Percentiles rank a stretch among this genome's conserved stretches.
phyloP scores from a whole-genome alignment of 208 protist genomes.

The Trypanosoma conorhini region DNA sequence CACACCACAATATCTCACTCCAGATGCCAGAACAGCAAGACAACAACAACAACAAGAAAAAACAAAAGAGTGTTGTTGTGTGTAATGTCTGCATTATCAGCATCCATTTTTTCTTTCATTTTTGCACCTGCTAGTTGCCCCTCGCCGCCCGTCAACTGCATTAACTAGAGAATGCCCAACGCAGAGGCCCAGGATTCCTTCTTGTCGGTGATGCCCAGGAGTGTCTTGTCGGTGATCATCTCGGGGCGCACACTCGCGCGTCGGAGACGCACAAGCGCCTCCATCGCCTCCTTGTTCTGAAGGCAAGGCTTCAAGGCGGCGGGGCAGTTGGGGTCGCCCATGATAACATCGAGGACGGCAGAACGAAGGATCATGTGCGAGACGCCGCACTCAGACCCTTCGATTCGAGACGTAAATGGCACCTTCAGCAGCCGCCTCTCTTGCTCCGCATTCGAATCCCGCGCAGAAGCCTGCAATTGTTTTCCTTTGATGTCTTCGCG shows the following conservation, averaged over 20 bases:
- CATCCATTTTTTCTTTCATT: background rate
- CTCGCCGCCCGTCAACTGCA: background rate
- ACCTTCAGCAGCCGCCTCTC: slow-evolving; percentile 20
- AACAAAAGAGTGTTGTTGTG: background rate
- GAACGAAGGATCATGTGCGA: slow-evolving; percentile 64
- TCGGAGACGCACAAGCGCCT: slow-evolving; percentile 53
- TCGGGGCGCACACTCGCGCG: slow-evolving; percentile 53
- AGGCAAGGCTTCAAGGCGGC: slow-evolving; percentile 35
- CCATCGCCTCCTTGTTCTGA: slow-evolving; percentile 38
- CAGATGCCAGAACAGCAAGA: background rate
- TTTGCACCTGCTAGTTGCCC: background rate
- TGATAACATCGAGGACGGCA: slow-evolving; percentile 32
- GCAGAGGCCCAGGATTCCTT: slow-evolving; percentile 49
- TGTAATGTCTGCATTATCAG: background rate
- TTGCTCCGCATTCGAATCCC: background rate
- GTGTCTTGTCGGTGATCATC: slow-evolving; percentile 56
- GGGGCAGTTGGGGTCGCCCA: slow-evolving; percentile 29
- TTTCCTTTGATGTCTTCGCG: background rate
- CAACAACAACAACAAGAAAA: slow-evolving; percentile 4
- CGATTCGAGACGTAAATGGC: slow-evolving; percentile 59
- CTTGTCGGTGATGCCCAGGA: slow-evolving; percentile 40
- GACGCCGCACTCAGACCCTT: slow-evolving; percentile 35
- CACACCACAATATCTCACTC: background rate
- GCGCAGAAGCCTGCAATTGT: background rate
- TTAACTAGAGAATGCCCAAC: slow-evolving; percentile 47